Conservation (phyloP, 1,284 basidiomycete genomes). For the Heterobasidion occidentale region DNA sequence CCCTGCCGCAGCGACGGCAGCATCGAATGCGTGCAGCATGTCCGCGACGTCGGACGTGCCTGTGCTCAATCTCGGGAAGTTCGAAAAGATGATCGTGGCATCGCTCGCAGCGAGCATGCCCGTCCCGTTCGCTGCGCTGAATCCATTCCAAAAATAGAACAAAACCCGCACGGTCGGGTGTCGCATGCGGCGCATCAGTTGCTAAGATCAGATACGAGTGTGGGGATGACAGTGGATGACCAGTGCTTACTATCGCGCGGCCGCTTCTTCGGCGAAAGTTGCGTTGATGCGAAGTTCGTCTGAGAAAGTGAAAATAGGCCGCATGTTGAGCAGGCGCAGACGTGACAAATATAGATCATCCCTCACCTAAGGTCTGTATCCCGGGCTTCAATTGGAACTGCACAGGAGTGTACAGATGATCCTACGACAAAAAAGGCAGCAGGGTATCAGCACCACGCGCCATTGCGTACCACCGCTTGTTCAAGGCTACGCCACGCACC, state of each 20-base stretch:
- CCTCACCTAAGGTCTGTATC: conserved; percentile 4
- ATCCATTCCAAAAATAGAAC: not conserved
- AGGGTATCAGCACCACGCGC: not conserved
- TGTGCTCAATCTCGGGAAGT: not conserved
- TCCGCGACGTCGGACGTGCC: not conserved
- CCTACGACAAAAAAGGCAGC: not conserved
- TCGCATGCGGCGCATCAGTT: not conserved
- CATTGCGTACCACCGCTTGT: too few relatives aligned
- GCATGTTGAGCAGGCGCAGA: not conserved
- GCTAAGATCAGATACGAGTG: not conserved
- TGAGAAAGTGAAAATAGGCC: not conserved
- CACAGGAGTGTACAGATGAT: conserved; percentile 3
- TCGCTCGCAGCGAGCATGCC: conserved; percentile 6
- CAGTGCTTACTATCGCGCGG: not conserved
- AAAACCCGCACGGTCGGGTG: not conserved
- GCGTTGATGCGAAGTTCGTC: conserved; percentile 7
- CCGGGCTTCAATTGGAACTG: conserved; percentile 10
- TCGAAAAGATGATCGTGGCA: conserved; percentile 4
- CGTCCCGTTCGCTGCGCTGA: not conserved
- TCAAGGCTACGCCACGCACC: not conserved
- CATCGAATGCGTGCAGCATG: not conserved
- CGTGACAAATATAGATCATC: not conserved
- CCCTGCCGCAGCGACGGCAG: not conserved
- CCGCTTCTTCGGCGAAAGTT: not conserved
- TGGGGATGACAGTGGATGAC: not conserved